Base-by-base conservation (phyloP, 2,329 filamentous ascomycete genomes). In the Aspergillus fumigatiaffinis region DNA sequence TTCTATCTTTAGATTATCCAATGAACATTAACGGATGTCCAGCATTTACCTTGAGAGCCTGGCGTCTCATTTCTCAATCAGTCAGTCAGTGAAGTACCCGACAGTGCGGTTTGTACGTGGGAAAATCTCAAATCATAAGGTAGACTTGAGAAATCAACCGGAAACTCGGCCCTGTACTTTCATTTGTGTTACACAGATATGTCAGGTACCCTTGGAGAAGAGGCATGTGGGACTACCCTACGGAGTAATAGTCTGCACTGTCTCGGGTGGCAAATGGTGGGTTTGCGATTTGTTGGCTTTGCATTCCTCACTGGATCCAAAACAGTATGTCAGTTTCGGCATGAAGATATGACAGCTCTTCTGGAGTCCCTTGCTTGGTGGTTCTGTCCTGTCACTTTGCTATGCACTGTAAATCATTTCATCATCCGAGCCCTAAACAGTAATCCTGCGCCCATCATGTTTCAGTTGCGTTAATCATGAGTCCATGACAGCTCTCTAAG, bases 1-100 rank as follows among this genome's bases (percentile, higher is more conserved):
- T 20, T 54, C 68, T 70, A 70, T 68, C 56, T 68, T 68, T 69
- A 68, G 67, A 21, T 7, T 21, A 38, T 25, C 59, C 57, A 59
- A 61, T 61, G 23, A 41, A 46, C 12, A 42, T 38, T 10, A 28
- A 44, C 50, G n/a, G 28, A 51, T 35, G 26, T n/a, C 47, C 47
- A 42, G 44, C 46, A 54, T 50, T 53, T 35, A 2, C 12, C 12
- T 35, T 46, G n/a, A 23, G 12, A 44, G 44, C 21, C 21, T 23
- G 20, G 21, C 5, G 21, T 23, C 20, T 12, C 23, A 23, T 47
- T 14, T 26, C 21, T 25, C 12, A 25, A 23, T 35, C 12, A 6
- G n/a, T 14, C 12, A 23, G 12, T 25, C 10, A 21, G 23, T 21
- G 5, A 26, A 12, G 14, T 9, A 38, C 14, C 14, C 2, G 32